A percentile compares a stretch with the other conserved stretches of the same genome.
Evolutionary conservation across 306 rosid species (phyloP).

Genomic region (Cyamopsis tetragonoloba): DNA sequence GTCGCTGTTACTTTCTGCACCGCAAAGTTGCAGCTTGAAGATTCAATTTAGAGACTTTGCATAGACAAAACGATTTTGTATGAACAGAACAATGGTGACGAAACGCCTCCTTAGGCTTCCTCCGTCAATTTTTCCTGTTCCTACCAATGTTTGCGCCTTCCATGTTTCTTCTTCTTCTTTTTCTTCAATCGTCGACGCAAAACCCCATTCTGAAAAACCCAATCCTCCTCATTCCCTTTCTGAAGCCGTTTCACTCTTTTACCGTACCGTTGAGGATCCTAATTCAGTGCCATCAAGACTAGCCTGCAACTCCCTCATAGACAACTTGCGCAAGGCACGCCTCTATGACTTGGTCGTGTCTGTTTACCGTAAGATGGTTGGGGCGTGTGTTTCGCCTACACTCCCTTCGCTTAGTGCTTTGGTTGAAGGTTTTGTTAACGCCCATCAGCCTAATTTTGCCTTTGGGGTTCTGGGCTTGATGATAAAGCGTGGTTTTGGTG

Average conservation of each 20-base stretch:
- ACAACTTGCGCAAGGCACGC: conserved; percentile 44
- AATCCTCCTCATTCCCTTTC: conserved; percentile 38
- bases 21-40: no score
- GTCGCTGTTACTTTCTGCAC: no score
- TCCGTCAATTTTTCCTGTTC: background rate
- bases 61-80: no score
- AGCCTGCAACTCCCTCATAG: conserved; percentile 52
- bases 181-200: conserved; percentile 25
- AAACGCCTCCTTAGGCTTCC: conserved; percentile 23
- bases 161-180: conserved; percentile 8
- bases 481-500: conserved; percentile 51
- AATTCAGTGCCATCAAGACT: conserved; percentile 35
- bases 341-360: conserved; percentile 40
- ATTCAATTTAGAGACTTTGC: no score
- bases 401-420: conserved; percentile 51
- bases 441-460: conserved; percentile 38
- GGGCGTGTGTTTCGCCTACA: conserved; percentile 35
- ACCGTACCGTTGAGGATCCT: conserved; percentile 37
- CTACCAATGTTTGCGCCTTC: background rate
- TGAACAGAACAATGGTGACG: conserved; percentile 21
- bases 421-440: conserved; percentile 49
- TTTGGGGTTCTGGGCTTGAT: conserved; percentile 58
- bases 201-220: conserved; percentile 40
- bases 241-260: conserved; percentile 59
- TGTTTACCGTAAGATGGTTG: conserved; percentile 50